A percentile compares a stretch with the other conserved stretches of the same genome.
phyloP scores from a whole-genome alignment of 2,329 filamentous ascomycete species.

The Colletotrichum filicis region DNA sequence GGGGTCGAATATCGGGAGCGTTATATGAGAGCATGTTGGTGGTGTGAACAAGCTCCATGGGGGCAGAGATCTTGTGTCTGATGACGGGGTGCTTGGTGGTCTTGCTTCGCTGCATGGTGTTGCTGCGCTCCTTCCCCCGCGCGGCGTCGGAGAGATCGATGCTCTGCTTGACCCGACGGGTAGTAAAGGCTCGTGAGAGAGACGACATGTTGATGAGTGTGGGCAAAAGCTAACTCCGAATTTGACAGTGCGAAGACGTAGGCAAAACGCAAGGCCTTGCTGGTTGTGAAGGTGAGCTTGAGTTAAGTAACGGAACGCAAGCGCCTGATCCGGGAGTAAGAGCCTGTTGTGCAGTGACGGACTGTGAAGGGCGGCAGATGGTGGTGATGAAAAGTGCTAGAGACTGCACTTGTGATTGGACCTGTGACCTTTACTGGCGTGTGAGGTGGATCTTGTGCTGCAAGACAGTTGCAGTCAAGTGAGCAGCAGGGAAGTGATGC shows the following conservation, averaged over 20 bases:
- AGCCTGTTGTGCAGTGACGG: constrained; percentile 10
- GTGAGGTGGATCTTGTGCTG: constrained; percentile 30
- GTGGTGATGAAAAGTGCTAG: constrained; percentile 15
- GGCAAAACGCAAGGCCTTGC: background rate
- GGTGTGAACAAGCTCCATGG: constrained; percentile 88
- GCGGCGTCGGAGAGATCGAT: constrained; percentile 57
- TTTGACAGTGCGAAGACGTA: background rate
- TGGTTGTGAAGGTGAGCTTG: constrained; percentile 11
- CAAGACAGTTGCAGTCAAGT: constrained; percentile 34
- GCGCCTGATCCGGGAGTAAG: constrained; percentile 19
- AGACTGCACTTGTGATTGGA: constrained; percentile 32
- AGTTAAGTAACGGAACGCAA: constrained; percentile 16
- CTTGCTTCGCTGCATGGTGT: constrained; percentile 58
- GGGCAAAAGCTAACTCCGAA: background rate
- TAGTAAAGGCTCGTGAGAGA: constrained; percentile 78
- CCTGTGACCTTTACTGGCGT: constrained; percentile 21
- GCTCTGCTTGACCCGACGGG: constrained; percentile 71
- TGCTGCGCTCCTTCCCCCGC: constrained; percentile 28
- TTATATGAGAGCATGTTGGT: constrained; percentile 98
- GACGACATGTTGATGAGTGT: constrained; percentile 58
- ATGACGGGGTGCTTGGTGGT: constrained; percentile 59
- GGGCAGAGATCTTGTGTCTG: constrained; percentile 84
- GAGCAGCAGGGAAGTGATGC: constrained; percentile 4
- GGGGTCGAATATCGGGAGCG: constrained; percentile 79
- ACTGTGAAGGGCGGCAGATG: constrained; percentile 22